phyloP scores from a whole-genome alignment of 768 basidiomycete genomes.

The Pleurotus pulmonarius region DNA sequence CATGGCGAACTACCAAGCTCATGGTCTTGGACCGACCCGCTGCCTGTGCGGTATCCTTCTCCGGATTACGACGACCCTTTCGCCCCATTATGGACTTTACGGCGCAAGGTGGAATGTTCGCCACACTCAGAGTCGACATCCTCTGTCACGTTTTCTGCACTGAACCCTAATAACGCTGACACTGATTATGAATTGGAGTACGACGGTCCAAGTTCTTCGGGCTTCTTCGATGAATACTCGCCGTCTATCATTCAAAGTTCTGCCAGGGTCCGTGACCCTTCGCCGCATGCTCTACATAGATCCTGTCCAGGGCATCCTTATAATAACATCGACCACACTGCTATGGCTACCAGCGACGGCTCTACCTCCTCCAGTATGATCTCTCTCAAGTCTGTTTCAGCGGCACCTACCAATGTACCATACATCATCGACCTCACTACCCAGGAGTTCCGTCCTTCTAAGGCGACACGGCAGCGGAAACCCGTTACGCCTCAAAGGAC shows the following conservation, averaged over 20 bases:
- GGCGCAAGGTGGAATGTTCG: conserved; percentile 27
- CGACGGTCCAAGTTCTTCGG: not conserved
- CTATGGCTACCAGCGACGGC: not conserved
- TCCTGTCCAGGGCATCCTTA: not conserved
- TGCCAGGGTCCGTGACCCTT: not conserved
- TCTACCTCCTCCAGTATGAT: not conserved
- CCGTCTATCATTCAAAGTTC: not conserved
- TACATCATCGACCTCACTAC: conserved; percentile 6
- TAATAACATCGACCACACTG: not conserved
- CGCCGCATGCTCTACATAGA: not conserved
- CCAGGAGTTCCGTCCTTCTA: not conserved
- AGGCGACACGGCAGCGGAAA: not conserved
- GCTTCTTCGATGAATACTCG: not conserved
- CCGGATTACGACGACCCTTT: conserved; percentile 48
- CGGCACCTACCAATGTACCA: not conserved
- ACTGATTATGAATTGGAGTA: not conserved
- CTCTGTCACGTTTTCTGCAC: not conserved
- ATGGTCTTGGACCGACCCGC: not conserved
- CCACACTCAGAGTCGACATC: not conserved
- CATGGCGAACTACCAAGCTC: not conserved
- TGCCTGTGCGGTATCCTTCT: conserved; percentile 28
- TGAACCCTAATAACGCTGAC: conserved; percentile 1
- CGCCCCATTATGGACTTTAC: conserved; percentile 38
- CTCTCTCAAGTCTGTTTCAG: not conserved
- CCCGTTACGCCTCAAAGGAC: not conserved